Evolutionary conservation across 768 basidiomycete species (phyloP), one percentile per base, ranked within the genome.

Genomic region (Obba rivulosa): DNA sequence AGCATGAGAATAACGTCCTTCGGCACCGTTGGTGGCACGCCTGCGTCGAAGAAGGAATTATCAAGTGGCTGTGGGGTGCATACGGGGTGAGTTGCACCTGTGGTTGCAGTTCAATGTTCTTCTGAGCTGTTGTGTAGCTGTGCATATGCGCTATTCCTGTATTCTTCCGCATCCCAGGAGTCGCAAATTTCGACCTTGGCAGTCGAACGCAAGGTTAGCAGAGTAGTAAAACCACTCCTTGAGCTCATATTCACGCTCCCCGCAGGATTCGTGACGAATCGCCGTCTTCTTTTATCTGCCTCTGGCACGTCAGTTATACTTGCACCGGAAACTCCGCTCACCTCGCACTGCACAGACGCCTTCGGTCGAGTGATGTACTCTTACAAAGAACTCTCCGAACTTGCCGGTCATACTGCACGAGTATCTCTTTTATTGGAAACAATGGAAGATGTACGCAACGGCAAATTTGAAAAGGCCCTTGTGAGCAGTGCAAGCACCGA

Each of bases 11-110:
- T 55, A 76, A 77, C 49, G 86, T 94, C 2, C 72, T 94, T 56
- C 69, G 77, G 22, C 82, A 87, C 53, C 74, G 86, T 28, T 89
- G 94, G 78, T 90, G 85, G 86, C 91, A 95, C 65, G 82, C 86
- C 2, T 87, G 92, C 61, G 79, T 85, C 16, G 95, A 99, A 65
- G 95, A 98, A 66, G 92, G 90, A 2, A 83, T 99, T 38, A 85
- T 97, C 59, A 98, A 99, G 68, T 97, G 85, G 86, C 60, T 94
- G 8, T 99, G 95, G 95, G 94, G 95, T 56, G 87, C 85, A 63
- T 86, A 94, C 63, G 95, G 95, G 34, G 84, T 93, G 60, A 49
- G 83, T 75, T 10, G 14, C 11, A 25, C 34, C 10, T 39, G 9
- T 36, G 13, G 13, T 8, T 23, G 3, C 4, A 4, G 9, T 5